Evolutionary conservation across 352 stramenopile genomes (phyloP).

Genomic region (Phytophthora rubi): DNA sequence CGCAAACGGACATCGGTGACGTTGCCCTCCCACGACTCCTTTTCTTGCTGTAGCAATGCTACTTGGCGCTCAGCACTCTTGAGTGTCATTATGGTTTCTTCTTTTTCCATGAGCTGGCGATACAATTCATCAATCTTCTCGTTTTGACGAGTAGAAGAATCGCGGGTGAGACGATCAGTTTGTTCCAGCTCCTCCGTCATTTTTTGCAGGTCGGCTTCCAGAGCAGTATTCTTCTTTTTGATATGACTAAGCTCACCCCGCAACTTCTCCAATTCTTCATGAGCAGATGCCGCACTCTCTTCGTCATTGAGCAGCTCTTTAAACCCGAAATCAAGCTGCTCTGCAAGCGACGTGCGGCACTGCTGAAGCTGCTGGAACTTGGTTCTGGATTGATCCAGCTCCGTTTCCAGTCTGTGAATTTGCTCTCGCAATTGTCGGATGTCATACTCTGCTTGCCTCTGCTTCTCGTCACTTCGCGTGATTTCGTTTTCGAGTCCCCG

Average conservation of each 20-base stretch:
- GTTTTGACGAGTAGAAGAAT: constrained; percentile 39
- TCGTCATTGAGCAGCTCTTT: constrained; percentile 76
- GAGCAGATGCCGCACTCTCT: constrained; percentile 49
- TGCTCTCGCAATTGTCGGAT: constrained; percentile 47
- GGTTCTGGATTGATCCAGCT: constrained; percentile 43
- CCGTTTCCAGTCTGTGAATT: constrained; percentile 45
- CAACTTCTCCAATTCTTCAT: constrained; percentile 53
- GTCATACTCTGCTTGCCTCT: constrained; percentile 49
- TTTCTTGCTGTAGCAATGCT: constrained; percentile 48
- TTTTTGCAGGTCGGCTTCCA: constrained; percentile 40
- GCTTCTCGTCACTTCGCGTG: constrained; percentile 45
- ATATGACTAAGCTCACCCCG: constrained; percentile 48
- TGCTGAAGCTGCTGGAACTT: constrained; percentile 71
- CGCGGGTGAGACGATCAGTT: constrained; percentile 28
- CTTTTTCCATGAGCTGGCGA: constrained; percentile 53
- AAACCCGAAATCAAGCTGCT: constrained; percentile 74
- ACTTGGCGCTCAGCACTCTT: constrained; percentile 49
- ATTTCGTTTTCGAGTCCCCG: constrained; percentile 55
- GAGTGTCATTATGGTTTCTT: constrained; percentile 46
- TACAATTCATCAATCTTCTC: constrained; percentile 69
- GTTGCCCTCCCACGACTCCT: constrained; percentile 45
- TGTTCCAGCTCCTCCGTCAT: constrained; percentile 47
- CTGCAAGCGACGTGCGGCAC: constrained; percentile 51
- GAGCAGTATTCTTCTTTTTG: constrained; percentile 41
- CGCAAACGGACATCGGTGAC: constrained; percentile 45